A percentile compares a stretch with the other conserved stretches of the same genome.
phyloP scores from a whole-genome alignment of 2,329 filamentous ascomycete genomes.

The Tetracladium maxilliforme region DNA sequence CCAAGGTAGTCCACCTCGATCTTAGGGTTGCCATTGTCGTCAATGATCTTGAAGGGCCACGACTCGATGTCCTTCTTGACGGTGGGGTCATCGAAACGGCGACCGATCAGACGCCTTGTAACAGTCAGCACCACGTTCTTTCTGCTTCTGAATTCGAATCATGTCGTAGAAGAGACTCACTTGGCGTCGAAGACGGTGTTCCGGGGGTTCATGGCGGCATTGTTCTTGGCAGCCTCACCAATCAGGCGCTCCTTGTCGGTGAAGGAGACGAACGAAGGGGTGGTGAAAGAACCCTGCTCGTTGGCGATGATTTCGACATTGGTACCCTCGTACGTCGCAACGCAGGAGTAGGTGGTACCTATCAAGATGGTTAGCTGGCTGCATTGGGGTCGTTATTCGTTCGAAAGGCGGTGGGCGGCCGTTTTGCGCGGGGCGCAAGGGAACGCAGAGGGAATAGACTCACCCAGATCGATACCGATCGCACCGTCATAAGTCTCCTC shows the following conservation, averaged over 20 bases:
- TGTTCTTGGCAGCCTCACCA: conserved; percentile 99
- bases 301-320: conserved; percentile 99
- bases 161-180: conserved; percentile 34
- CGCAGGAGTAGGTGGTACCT: conserved; percentile 99
- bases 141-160: background rate
- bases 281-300: conserved; percentile 98
- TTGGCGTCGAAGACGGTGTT: conserved; percentile 99
- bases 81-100: conserved; percentile 84
- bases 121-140: conserved; percentile 1
- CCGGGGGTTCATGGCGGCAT: conserved; percentile 96
- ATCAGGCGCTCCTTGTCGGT: conserved; percentile 97
- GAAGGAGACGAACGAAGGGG: conserved; percentile 98
- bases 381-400: no score
- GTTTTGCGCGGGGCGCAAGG: conserved; percentile 5
- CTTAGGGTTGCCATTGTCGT: conserved; percentile 75
- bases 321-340: conserved; percentile 97
- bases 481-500: conserved; percentile 99
- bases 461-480: conserved; percentile 99
- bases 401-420: no score
- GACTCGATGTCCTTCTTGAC: conserved; percentile 99
- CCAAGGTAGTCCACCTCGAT: conserved; percentile 93
- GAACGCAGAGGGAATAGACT: conserved; percentile 22
- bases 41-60: conserved; percentile 98
- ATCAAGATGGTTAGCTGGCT: conserved; percentile 12
- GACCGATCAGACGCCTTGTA: conserved; percentile 84